Conservation (phyloP, 2,329 filamentous ascomycete species). For the Fusarium pseudocircinatum region DNA sequence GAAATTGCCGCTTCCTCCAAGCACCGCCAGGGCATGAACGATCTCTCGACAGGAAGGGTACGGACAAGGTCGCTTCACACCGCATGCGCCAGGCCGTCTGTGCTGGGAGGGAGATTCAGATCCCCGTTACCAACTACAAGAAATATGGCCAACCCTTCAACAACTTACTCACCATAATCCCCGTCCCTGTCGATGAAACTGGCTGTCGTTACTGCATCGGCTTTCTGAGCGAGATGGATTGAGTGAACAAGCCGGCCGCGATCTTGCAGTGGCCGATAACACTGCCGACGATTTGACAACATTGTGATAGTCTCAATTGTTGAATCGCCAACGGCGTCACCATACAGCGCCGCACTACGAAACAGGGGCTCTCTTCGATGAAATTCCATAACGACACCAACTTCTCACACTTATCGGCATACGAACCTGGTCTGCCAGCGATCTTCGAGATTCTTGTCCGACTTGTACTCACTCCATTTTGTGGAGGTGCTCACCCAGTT, state of each 20-base stretch:
- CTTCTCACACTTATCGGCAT: background rate
- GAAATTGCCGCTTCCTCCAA: constrained; percentile 88
- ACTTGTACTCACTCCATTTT: background rate
- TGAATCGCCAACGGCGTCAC: background rate
- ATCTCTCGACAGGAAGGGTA: constrained; percentile 13
- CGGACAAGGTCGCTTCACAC: constrained; percentile 64
- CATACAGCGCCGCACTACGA: background rate
- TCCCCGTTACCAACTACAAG: constrained; percentile 78
- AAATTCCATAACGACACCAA: background rate
- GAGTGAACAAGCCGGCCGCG: background rate
- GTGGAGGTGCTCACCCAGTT: background rate
- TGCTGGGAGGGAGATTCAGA: constrained; percentile 57
- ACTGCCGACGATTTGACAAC: background rate
- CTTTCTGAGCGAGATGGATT: constrained; percentile 76
- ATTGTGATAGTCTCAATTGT: background rate
- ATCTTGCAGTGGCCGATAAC: background rate
- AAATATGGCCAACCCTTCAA: constrained; percentile 82
- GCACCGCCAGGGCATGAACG: constrained; percentile 66
- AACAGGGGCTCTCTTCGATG: no score
- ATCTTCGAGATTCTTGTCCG: background rate
- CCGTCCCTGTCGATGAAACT: constrained; percentile 73
- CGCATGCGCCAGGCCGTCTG: constrained; percentile 60
- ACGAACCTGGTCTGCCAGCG: background rate
- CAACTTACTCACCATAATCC: constrained; percentile 88
- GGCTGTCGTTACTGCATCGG: constrained; percentile 80